Conservation (phyloP, 106 monocot genomes). For the Apostasia shenzhenica region DNA sequence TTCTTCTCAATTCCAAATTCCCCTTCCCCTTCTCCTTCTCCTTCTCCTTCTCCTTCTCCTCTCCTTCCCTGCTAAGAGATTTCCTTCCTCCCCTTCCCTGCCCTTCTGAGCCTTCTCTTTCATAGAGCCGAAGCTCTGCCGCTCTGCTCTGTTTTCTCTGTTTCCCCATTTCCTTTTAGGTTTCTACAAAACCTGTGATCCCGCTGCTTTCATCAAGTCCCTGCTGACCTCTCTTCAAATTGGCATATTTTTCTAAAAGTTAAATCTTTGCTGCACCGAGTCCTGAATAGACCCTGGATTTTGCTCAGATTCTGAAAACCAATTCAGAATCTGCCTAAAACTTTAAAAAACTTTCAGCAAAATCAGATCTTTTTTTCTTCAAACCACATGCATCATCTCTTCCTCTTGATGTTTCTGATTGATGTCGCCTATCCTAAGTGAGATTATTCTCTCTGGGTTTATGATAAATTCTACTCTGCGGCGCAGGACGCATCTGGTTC, state of each 20-base stretch:
- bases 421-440: constrained; percentile 53
- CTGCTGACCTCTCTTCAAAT: constrained; percentile 2
- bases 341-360: not conserved
- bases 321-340: too few species aligned
- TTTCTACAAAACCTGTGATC: not conserved
- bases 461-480: constrained; percentile 52
- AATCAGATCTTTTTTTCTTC: not conserved
- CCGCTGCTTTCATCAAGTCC: not conserved
- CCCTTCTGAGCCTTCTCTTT: not conserved
- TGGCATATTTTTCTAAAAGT: not conserved
- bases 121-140: constrained; percentile 1
- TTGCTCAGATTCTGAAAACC: too few species aligned
- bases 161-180: not conserved
- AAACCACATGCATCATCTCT: constrained; percentile 20
- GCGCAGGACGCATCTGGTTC: constrained; percentile 40
- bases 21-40: constrained; percentile 16
- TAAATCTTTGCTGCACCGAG: too few species aligned
- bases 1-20: constrained; percentile 13
- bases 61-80: not conserved
- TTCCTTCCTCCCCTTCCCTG: not conserved
- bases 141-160: not conserved
- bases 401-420: constrained; percentile 26
- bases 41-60: not conserved
- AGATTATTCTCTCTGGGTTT: constrained; percentile 36
- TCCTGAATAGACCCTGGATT: too few species aligned